Evolutionary conservation across 2,329 filamentous ascomycete species (phyloP).

Genomic region (Calonectria pseudoreteaudii): DNA sequence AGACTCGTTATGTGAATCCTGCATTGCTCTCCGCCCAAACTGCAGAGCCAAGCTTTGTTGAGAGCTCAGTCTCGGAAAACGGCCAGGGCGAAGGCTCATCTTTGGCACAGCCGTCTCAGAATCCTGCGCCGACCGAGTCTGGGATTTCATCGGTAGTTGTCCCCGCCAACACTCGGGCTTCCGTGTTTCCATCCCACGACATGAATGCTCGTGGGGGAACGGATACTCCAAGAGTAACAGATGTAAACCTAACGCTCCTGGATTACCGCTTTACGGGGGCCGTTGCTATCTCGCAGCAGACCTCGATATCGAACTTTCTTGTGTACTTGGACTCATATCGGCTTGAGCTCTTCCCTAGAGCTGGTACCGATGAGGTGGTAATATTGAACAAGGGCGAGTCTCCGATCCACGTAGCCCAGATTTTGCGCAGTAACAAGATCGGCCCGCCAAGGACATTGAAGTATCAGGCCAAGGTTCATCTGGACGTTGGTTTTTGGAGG

Average conservation of each 20-base stretch:
- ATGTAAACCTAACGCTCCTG: background rate
- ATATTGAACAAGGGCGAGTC: background rate
- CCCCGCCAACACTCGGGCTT: background rate
- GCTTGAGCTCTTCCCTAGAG: background rate
- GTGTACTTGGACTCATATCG: background rate
- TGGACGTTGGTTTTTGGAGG: background rate
- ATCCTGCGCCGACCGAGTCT: background rate
- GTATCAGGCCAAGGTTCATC: background rate
- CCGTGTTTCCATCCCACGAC: background rate
- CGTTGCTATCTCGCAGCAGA: background rate
- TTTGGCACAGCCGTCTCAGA: background rate
- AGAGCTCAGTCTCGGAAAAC: background rate
- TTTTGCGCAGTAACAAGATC: background rate
- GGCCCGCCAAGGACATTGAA: background rate
- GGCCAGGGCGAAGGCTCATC: background rate
- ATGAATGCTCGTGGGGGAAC: background rate
- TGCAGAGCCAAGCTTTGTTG: background rate
- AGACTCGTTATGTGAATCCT: background rate
- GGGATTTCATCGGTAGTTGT: no score
- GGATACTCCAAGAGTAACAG: background rate
- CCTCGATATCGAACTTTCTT: background rate
- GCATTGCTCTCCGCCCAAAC: background rate
- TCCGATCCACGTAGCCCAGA: background rate
- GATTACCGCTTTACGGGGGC: background rate
- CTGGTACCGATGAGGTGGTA: background rate